Percentiles rank a stretch among this genome's conserved stretches.
phyloP scores from a whole-genome alignment of 2,329 filamentous ascomycete species.

The Xylaria sp. region DNA sequence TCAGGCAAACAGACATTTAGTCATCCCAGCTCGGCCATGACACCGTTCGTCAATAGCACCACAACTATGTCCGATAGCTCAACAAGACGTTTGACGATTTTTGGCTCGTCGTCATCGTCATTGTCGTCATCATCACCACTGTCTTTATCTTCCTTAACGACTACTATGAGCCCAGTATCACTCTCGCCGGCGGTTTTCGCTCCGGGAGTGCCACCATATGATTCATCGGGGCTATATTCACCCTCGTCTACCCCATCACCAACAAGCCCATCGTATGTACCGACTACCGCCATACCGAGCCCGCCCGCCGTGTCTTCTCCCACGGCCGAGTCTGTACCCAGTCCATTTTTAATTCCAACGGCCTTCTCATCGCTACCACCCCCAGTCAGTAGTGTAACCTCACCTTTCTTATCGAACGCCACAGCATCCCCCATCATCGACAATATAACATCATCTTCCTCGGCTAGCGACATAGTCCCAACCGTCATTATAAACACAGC shows the following conservation, averaged over 20 bases:
- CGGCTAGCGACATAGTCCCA: not conserved
- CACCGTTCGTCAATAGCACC: conserved; percentile 29
- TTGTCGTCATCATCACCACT: not conserved
- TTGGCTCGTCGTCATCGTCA: not conserved
- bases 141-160: conserved; percentile 11
- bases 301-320: not conserved
- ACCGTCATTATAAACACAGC: not conserved
- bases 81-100: not conserved
- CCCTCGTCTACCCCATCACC: not conserved
- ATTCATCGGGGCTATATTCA: not conserved
- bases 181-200: not conserved
- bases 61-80: conserved; percentile 23
- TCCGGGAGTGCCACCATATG: not conserved
- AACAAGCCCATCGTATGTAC: not conserved
- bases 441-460: not conserved
- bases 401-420: not conserved
- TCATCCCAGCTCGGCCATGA: conserved; percentile 14
- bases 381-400: not conserved
- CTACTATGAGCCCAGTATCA: not conserved
- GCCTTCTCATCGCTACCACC: conserved; percentile 1
- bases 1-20: not conserved
- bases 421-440: not conserved
- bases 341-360: not conserved
- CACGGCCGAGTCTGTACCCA: not conserved
- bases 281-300: not conserved